Conservation (phyloP, 2,329 filamentous ascomycete genomes). For the Hirsutella minnesotensis region DNA sequence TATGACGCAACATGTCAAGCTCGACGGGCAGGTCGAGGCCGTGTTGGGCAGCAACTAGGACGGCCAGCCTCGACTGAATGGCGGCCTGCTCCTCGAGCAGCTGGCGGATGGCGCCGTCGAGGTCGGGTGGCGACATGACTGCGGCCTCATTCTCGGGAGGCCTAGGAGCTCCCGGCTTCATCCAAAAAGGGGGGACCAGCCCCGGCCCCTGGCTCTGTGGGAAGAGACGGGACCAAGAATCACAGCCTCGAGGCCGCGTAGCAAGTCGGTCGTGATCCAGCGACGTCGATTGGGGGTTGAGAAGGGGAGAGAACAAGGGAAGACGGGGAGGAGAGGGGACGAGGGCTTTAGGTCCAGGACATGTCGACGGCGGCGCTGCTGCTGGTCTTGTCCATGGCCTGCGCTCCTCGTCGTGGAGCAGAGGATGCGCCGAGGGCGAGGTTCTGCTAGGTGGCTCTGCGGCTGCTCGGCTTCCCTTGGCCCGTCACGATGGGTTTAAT, state of each 20-base stretch:
- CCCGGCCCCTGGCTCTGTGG: neutral
- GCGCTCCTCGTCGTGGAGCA: neutral
- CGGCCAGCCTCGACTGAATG: conserved; percentile 37
- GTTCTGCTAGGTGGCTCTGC: too few relatives aligned
- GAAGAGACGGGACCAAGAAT: too few relatives aligned
- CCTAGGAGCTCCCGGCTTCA: neutral
- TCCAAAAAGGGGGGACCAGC: neutral
- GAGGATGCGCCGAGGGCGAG: too few relatives aligned
- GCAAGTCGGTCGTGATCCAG: too few relatives aligned
- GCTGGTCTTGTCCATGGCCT: conserved; percentile 1
- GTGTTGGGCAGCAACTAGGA: conserved; percentile 34
- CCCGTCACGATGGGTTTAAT: too few relatives aligned
- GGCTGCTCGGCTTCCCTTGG: too few relatives aligned
- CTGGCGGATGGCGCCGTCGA: conserved; percentile 19
- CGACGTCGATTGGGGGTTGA: too few relatives aligned
- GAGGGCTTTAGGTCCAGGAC: neutral
- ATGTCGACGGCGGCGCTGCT: conserved; percentile 2
- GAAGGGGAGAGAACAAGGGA: too few relatives aligned
- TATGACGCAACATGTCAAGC: conserved; percentile 43
- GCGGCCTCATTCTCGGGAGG: conserved; percentile 2
- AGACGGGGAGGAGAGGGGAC: neutral
- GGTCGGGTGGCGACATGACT: conserved; percentile 7
- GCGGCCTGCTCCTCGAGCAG: conserved; percentile 41
- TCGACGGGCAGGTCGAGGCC: conserved; percentile 35
- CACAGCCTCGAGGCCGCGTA: too few relatives aligned